Percentiles rank a stretch among this genome's conserved stretches.
phyloP scores from a whole-genome alignment of 2,329 filamentous ascomycete species.

The Teratosphaeria zuluensis region DNA sequence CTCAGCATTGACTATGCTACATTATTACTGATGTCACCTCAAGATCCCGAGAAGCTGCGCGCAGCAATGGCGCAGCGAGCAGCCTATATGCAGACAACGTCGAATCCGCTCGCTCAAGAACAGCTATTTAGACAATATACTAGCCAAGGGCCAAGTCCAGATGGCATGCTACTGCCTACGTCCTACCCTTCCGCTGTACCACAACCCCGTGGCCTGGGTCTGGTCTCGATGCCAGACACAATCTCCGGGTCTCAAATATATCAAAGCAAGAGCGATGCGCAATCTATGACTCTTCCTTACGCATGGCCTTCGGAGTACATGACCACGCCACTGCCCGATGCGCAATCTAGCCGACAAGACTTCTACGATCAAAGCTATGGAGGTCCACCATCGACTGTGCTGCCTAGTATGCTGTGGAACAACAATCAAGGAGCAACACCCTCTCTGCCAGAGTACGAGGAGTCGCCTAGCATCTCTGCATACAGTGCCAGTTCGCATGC shows the following conservation, averaged over 20 bases:
- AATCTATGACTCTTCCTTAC: neutral
- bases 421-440: neutral
- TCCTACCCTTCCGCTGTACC: neutral
- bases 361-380: constrained; percentile 6
- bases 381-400: constrained; percentile 6
- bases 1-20: neutral
- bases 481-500: constrained; percentile 13
- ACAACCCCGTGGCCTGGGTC: neutral
- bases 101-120: neutral
- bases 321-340: neutral
- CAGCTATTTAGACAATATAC: neutral
- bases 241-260: neutral
- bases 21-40: neutral
- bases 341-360: neutral
- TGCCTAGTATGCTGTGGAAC: constrained; percentile 9
- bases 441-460: constrained; percentile 5
- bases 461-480: constrained; percentile 13
- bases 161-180: neutral
- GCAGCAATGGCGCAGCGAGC: neutral
- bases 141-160: neutral
- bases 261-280: neutral
- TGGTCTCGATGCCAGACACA: neutral
- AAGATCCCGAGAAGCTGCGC: neutral
- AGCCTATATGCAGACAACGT: neutral
- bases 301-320: constrained; percentile 1